These are phyloP conservation scores for Saccharomyces hybrid DNA, from an alignment of 1,139 yeast species.

Conservation along the genomic window DNA sequence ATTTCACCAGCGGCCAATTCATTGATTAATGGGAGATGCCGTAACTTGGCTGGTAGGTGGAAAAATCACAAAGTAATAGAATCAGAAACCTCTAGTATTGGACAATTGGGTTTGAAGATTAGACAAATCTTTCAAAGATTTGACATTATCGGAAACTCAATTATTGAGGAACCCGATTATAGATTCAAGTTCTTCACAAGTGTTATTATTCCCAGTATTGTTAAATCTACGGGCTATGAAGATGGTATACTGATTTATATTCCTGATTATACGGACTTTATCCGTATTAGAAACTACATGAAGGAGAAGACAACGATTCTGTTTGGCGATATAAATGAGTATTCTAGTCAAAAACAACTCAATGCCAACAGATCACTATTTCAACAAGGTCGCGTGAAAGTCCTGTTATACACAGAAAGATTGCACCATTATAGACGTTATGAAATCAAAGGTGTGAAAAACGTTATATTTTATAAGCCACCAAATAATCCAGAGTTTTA, in stretches of 20 bases:
- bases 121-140: conserved; percentile 71
- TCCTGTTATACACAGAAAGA: conserved; percentile 83
- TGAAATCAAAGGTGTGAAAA: conserved; percentile 80
- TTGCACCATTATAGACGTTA: conserved; percentile 84
- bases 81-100: conserved; percentile 37
- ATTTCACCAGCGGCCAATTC: conserved; percentile 76
- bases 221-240: conserved; percentile 46
- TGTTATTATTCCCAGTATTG: conserved; percentile 60
- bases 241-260: conserved; percentile 72
- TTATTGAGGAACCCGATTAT: conserved; percentile 64
- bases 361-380: conserved; percentile 67
- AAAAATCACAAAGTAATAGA: conserved; percentile 38
- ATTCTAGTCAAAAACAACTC: conserved; percentile 61
- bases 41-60: conserved; percentile 58
- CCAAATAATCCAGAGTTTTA: conserved; percentile 84
- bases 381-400: conserved; percentile 53
- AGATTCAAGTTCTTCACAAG: conserved; percentile 76
- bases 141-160: conserved; percentile 40
- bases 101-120: conserved; percentile 45
- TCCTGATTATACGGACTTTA: conserved; percentile 81
- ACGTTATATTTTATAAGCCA: conserved; percentile 69
- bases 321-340: conserved; percentile 73
- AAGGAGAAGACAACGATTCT: conserved; percentile 48
- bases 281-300: conserved; percentile 67
- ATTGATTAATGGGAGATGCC: conserved; percentile 48